Evolutionary conservation across 345 rosid genomes (phyloP).

Genomic region (Brassica incana): DNA sequence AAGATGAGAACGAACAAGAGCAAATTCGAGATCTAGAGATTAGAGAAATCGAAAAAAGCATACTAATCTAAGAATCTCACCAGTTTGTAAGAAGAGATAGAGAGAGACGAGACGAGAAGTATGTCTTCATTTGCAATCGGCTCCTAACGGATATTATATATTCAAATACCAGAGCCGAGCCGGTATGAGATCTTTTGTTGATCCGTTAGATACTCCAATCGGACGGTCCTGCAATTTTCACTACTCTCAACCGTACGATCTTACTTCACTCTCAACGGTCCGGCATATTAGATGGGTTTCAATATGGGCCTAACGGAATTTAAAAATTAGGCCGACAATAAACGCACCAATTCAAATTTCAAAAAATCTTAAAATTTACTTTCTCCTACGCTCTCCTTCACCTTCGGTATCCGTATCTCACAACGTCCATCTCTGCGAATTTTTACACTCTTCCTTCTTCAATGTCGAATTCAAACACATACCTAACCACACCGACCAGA

Average conservation of each 20-base stretch:
- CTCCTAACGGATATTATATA: not conserved
- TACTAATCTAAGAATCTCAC: not conserved
- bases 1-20: not conserved
- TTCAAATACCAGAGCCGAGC: not conserved
- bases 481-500: conserved; percentile 56
- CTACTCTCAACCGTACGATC: not conserved
- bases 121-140: not conserved
- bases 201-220: not conserved
- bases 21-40: not conserved
- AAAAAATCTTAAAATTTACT: conserved; percentile 21
- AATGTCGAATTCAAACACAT: conserved; percentile 55
- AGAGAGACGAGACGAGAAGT: not conserved
- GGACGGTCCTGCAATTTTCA: not conserved
- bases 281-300: not conserved
- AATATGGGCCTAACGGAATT: not conserved
- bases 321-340: not conserved
- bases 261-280: not conserved
- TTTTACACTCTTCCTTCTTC: conserved; percentile 9
- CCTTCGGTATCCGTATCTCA: not conserved
- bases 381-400: not conserved
- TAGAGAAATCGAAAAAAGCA: not conserved
- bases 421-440: not conserved
- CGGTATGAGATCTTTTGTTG: not conserved
- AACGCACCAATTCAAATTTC: conserved; percentile 5
- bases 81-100: not conserved